phyloP scores from a whole-genome alignment of 2,329 filamentous ascomycete species.

The Chaetomium sp. region DNA sequence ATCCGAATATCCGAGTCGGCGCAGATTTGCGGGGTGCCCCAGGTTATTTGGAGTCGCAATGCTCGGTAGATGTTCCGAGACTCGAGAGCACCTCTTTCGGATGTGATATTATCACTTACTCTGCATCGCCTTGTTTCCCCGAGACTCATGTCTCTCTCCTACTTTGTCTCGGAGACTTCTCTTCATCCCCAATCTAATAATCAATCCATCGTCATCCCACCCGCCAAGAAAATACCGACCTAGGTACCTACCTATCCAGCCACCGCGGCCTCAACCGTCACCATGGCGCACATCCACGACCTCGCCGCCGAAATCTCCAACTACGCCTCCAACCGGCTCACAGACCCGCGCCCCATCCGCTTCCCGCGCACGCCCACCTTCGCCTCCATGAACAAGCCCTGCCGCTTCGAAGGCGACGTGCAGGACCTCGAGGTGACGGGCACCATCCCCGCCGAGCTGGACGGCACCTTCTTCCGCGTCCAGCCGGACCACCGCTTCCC shows the following conservation, averaged over 20 bases:
- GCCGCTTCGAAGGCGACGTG: slow-evolving; percentile 42
- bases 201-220: neutral
- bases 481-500: slow-evolving; percentile 58
- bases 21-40: slow-evolving; percentile 18
- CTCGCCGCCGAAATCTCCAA: slow-evolving; percentile 39
- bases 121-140: too few species aligned
- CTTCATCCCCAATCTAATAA: neutral
- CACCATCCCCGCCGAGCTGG: slow-evolving; percentile 47
- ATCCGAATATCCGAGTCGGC: slow-evolving; percentile 23
- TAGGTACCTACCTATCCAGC: too few species aligned
- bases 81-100: neutral
- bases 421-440: slow-evolving; percentile 47
- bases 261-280: slow-evolving; percentile 36
- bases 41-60: neutral
- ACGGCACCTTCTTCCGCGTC: slow-evolving; percentile 53
- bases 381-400: slow-evolving; percentile 44
- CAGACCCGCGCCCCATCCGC: slow-evolving; percentile 36
- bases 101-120: neutral
- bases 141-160: neutral
- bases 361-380: slow-evolving; percentile 42
- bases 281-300: slow-evolving; percentile 44
- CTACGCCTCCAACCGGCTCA: slow-evolving; percentile 40
- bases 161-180: neutral
- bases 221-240: neutral
- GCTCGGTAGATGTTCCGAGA: slow-evolving; percentile 13